phyloP scores from a whole-genome alignment of 2,329 filamentous ascomycete species.

The Sphaerulina vaccinii region DNA sequence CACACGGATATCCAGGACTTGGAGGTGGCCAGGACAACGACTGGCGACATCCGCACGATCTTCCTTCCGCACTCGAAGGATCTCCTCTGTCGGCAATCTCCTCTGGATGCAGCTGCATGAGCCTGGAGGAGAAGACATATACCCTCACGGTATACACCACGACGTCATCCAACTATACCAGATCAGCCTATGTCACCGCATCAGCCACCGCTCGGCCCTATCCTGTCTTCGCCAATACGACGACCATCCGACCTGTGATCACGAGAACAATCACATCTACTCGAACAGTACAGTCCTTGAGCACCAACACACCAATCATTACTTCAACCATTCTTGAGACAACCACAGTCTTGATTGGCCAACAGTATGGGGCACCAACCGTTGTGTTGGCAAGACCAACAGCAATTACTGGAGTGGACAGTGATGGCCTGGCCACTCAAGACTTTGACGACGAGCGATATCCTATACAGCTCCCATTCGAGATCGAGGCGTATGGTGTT shows the following conservation, averaged over 20 bases:
- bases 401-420: slow-evolving; percentile 1
- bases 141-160: not conserved
- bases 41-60: slow-evolving; percentile 3
- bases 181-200: not conserved
- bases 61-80: slow-evolving; percentile 3
- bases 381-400: slow-evolving; percentile 8
- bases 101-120: slow-evolving; percentile 10
- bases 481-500: slow-evolving; percentile 1
- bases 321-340: slow-evolving; percentile 4
- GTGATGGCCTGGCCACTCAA: slow-evolving; percentile 1
- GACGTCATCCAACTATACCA: not conserved
- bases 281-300: not conserved
- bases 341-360: slow-evolving; percentile 10
- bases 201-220: not conserved
- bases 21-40: not conserved
- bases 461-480: slow-evolving; percentile 3
- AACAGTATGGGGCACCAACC: slow-evolving; percentile 6
- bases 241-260: slow-evolving; percentile 4
- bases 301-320: not conserved
- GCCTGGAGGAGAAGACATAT: not conserved
- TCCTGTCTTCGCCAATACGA: not conserved
- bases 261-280: slow-evolving; percentile 5
- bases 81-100: slow-evolving; percentile 1
- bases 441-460: slow-evolving; percentile 9
- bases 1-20: not conserved